Percentiles rank a stretch among this genome's conserved stretches.
Conservation (phyloP, 176 grass and related monocot species). For the Urochloa ruziziensis region DNA sequence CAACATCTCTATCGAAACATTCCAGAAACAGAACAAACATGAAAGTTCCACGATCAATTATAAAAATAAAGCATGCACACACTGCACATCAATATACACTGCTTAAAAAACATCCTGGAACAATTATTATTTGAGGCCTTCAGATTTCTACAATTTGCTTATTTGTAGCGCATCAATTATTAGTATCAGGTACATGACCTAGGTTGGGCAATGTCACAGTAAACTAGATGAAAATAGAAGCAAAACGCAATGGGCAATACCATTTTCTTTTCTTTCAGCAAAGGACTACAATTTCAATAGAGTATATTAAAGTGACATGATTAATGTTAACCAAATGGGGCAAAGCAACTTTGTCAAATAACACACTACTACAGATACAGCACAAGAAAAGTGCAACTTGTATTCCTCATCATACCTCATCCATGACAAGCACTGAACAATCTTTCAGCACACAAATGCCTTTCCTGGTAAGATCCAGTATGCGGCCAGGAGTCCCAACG, state of each 20-base stretch:
- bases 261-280: neutral
- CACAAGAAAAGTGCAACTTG: neutral
- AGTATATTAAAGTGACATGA: neutral
- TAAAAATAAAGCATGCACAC: neutral
- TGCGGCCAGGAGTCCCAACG: constrained; percentile 85
- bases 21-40: neutral
- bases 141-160: too few species aligned
- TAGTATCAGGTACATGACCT: neutral
- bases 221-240: neutral
- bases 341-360: neutral
- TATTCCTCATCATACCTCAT: constrained; percentile 57
- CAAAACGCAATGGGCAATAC: neutral
- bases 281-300: neutral
- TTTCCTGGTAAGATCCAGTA: constrained; percentile 84
- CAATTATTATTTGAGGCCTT: too few species aligned
- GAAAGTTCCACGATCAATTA: neutral
- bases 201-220: neutral
- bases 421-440: constrained; percentile 89
- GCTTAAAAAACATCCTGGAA: too few species aligned
- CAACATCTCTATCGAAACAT: neutral
- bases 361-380: neutral
- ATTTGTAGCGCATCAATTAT: too few species aligned
- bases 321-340: neutral
- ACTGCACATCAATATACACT: too few species aligned
- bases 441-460: constrained; percentile 86